These are phyloP conservation scores for Arbutus unedo DNA, from an alignment of 148 eudicot species.

Conservation along the genomic window DNA sequence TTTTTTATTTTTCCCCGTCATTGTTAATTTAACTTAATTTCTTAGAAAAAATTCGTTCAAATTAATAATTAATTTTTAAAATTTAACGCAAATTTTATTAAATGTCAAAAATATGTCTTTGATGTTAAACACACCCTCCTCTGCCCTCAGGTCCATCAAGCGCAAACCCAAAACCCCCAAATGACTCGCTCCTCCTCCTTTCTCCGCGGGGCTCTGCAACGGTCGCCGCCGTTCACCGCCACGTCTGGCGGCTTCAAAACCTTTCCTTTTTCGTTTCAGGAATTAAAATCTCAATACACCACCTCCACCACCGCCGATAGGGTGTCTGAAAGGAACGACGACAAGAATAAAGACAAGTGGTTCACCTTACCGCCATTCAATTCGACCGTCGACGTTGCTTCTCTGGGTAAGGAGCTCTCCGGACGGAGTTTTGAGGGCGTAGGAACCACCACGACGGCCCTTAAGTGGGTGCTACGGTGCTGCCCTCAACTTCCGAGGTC, in stretches of 20 bases:
- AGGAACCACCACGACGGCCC: constrained; percentile 46
- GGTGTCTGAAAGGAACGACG: constrained; percentile 13
- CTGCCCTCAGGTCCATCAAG: background rate
- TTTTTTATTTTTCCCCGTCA: no score
- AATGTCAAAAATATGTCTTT: no score
- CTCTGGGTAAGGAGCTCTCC: constrained; percentile 51
- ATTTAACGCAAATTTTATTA: no score
- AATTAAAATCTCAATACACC: constrained; percentile 4
- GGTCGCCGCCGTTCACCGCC: constrained; percentile 23
- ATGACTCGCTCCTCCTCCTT: constrained; percentile 22
- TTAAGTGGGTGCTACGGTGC: constrained; percentile 81
- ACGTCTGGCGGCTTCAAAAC: background rate
- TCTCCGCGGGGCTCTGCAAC: constrained; percentile 29
- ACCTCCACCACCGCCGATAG: constrained; percentile 14
- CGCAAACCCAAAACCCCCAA: constrained; percentile 8
- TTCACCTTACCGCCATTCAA: constrained; percentile 61
- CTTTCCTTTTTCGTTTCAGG: background rate
- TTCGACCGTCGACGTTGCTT: constrained; percentile 41
- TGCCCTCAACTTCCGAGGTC: constrained; percentile 82
- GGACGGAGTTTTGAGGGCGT: constrained; percentile 19
- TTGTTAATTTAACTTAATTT: no score
- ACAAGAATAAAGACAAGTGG: constrained; percentile 44
- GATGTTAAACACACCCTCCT: background rate
- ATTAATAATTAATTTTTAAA: no score
- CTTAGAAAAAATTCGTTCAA: no score